These are phyloP conservation scores for Cylindrotheca fusiformis DNA, from an alignment of 108 stramenopile genomes.

Conservation along the genomic window DNA sequence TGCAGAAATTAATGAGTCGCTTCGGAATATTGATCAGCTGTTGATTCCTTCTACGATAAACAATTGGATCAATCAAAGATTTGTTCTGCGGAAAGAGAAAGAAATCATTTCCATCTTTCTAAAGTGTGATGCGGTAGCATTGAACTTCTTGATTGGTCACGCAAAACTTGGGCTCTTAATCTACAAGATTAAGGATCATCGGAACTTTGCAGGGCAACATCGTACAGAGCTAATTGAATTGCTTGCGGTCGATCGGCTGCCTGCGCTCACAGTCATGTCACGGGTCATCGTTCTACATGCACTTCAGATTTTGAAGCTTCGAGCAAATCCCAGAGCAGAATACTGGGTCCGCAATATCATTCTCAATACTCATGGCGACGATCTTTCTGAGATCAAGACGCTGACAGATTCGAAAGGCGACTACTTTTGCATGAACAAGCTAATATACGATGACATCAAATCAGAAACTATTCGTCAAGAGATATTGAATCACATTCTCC, in stretches of 20 bases:
- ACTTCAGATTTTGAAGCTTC: constrained; percentile 77
- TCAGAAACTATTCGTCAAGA: constrained; percentile 83
- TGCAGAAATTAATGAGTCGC: constrained; percentile 61
- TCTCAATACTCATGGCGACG: constrained; percentile 86
- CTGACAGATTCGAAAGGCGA: constrained; percentile 93
- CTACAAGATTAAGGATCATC: constrained; percentile 97
- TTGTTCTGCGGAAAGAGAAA: constrained; percentile 81
- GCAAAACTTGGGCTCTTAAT: constrained; percentile 90
- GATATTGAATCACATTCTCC: constrained; percentile 89
- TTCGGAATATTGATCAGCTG: constrained; percentile 85
- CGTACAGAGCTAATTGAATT: constrained; percentile 86
- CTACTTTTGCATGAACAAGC: constrained; percentile 90
- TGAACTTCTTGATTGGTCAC: constrained; percentile 90
- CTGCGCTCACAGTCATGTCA: constrained; percentile 68
- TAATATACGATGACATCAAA: constrained; percentile 94
- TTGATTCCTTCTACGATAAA: constrained; percentile 89
- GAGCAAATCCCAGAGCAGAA: constrained; percentile 86
- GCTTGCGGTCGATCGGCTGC: constrained; percentile 80
- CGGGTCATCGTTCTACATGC: constrained; percentile 81
- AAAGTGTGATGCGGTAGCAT: constrained; percentile 88
- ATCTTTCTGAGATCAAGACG: constrained; percentile 92
- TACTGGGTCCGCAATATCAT: constrained; percentile 93
- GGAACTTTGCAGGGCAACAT: constrained; percentile 77
- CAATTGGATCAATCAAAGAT: constrained; percentile 85
- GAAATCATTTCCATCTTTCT: constrained; percentile 91